Evolutionary conservation across 1,284 basidiomycete genomes (phyloP).

Genomic region (Grifola frondosa): DNA sequence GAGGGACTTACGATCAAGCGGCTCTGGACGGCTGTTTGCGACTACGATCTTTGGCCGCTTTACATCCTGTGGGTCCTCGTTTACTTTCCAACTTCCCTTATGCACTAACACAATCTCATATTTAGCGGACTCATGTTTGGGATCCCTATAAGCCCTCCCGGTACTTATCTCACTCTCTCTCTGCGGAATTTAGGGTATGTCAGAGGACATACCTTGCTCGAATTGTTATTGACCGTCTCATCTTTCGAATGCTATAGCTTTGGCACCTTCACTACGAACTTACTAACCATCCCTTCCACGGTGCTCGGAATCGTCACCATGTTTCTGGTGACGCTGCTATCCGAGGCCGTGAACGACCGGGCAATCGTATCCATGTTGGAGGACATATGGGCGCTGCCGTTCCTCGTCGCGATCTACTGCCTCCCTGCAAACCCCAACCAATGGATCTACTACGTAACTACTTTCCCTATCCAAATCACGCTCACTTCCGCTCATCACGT

Average conservation of each 20-base stretch:
- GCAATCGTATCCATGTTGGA: slow-evolving; percentile 47
- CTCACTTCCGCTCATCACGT: neutral
- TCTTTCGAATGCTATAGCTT: slow-evolving; percentile 34
- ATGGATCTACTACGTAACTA: slow-evolving; percentile 46
- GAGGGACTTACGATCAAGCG: slow-evolving; percentile 53
- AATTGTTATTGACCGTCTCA: no score
- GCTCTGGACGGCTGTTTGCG: slow-evolving; percentile 37
- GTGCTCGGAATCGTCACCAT: slow-evolving; percentile 44
- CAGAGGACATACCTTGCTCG: no score
- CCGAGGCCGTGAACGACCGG: slow-evolving; percentile 47
- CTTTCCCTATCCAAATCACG: neutral
- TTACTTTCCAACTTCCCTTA: slow-evolving; percentile 47
- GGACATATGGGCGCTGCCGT: slow-evolving; percentile 53
- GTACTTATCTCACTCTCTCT: slow-evolving; percentile 55
- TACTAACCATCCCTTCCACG: slow-evolving; percentile 35
- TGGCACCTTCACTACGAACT: slow-evolving; percentile 33
- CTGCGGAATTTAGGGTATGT: slow-evolving; percentile 51
- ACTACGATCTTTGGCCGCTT: slow-evolving; percentile 19
- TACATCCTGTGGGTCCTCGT: slow-evolving; percentile 6
- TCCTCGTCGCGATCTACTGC: slow-evolving; percentile 48
- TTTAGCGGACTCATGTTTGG: slow-evolving; percentile 25
- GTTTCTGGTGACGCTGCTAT: slow-evolving; percentile 43
- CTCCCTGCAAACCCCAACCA: slow-evolving; percentile 44
- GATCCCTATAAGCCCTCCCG: slow-evolving; percentile 28
- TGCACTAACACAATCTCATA: slow-evolving; percentile 35